Evolutionary conservation across 179 eudicot genomes (phyloP).

Genomic region (Spinacia oleracea): DNA sequence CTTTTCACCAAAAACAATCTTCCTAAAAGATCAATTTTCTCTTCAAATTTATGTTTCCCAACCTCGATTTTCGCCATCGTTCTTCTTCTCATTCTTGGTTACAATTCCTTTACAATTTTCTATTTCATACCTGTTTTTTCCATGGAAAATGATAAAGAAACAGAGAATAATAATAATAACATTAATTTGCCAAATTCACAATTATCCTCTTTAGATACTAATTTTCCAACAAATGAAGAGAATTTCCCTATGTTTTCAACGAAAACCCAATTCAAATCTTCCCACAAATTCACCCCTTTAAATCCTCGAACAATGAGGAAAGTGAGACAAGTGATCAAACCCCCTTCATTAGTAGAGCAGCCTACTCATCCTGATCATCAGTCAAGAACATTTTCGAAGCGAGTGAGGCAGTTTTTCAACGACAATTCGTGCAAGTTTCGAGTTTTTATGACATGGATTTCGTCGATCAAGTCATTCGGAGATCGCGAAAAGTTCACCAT

Average conservation of each 20-base stretch:
- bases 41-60: slow-evolving; percentile 37
- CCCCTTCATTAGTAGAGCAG: slow-evolving; percentile 12
- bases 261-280: slow-evolving; percentile 21
- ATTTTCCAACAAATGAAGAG: slow-evolving; percentile 18
- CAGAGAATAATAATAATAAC: no score
- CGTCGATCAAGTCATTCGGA: slow-evolving; percentile 59
- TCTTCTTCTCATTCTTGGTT: slow-evolving; percentile 48
- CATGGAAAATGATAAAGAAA: slow-evolving; percentile 33
- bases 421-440: slow-evolving; percentile 48
- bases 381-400: slow-evolving; percentile 34
- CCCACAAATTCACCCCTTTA: background rate
- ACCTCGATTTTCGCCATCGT: slow-evolving; percentile 40
- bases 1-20: slow-evolving; percentile 23
- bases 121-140: slow-evolving; percentile 32
- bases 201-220: background rate
- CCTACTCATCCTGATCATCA: background rate
- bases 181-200: slow-evolving; percentile 28
- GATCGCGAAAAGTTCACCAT: slow-evolving; percentile 55
- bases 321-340: slow-evolving; percentile 17
- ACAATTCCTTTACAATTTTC: slow-evolving; percentile 51
- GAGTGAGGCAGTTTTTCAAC: slow-evolving; percentile 49
- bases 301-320: slow-evolving; percentile 22
- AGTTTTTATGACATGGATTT: slow-evolving; percentile 96
- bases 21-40: slow-evolving; percentile 36
- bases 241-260: background rate